A percentile compares a stretch with the other conserved stretches of the same genome.
phyloP scores from a whole-genome alignment of 75 land plant genomes.

The Picea glauca region DNA sequence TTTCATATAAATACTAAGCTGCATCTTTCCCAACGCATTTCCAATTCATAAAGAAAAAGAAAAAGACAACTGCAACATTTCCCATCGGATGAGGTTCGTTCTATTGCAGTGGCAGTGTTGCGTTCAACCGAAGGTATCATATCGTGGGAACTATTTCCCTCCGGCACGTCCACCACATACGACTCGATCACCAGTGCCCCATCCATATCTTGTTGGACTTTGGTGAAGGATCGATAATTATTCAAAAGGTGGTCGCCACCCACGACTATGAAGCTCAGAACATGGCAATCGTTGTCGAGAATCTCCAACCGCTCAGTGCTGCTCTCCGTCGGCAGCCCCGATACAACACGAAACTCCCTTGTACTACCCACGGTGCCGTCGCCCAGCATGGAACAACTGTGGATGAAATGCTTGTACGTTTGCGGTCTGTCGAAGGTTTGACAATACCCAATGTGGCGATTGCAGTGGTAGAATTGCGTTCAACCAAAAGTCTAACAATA shows the following conservation, averaged over 20 bases:
- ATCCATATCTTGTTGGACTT: constrained; percentile 30
- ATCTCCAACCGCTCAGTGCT: constrained; percentile 77
- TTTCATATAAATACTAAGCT: too few relatives aligned
- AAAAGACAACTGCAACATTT: too few relatives aligned
- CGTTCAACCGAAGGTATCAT: constrained; percentile 6
- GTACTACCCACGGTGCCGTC: constrained; percentile 45
- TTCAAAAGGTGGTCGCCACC: constrained; percentile 78
- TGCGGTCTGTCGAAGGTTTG: constrained; percentile 79
- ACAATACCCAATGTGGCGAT: too few relatives aligned
- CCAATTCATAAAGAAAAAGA: too few relatives aligned
- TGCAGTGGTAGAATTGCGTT: too few relatives aligned
- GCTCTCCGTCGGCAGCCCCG: constrained; percentile 73
- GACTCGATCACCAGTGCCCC: constrained; percentile 62
- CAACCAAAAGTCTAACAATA: too few relatives aligned
- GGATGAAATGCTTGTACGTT: too few relatives aligned
- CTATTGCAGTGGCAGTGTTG: too few relatives aligned
- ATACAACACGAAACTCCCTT: constrained; percentile 68
- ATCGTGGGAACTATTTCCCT: constrained; percentile 72
- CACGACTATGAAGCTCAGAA: constrained; percentile 64
- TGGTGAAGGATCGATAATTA: constrained; percentile 84
- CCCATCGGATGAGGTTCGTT: too few relatives aligned
- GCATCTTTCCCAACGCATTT: too few relatives aligned
- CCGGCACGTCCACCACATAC: constrained; percentile 82
- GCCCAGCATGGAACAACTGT: constrained; percentile 36
- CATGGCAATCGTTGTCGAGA: constrained; percentile 51